Evolutionary conservation across 768 basidiomycete genomes (phyloP), one percentile per base, ranked within the genome.

Genomic region (Collybia nuda): DNA sequence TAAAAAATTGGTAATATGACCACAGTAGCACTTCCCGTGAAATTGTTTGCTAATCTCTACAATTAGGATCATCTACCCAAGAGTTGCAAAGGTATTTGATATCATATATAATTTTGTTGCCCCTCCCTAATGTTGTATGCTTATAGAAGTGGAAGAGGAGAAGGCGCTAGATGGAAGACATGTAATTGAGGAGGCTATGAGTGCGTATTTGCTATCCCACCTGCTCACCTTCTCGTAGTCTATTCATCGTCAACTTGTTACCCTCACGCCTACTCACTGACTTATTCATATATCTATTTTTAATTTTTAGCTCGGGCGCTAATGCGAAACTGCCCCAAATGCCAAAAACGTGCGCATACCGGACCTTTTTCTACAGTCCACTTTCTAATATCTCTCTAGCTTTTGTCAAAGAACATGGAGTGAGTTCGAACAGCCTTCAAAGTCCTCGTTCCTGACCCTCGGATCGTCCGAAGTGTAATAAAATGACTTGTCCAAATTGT

Each of bases 101-200:
- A 14, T 11, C 9, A 11, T 2, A 32, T 9, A 5, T 39, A 2
- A 17, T 26, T 38, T 43, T 22, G 45, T 23, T 39, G 5, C 6
- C 47, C 37, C 0, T 37, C 28, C 12, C 21, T 9, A 22, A 8
- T 24, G 50, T 32, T 1, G 35, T 23, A 4, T 11, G 5, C 32
- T 53, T 55, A 32, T 58, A 90, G 92, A 96, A 67, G 71, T 79
- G 54, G 86, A 89, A 52, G 79, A 85, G 11, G 91, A 94, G 63
- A 82, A 78, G 53, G 79, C 82, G 43, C 66, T 94, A 14, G 84
- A 92, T 65, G 84, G 80, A 14, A 77, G 85, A 47, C 93, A 95
- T 67, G 63, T 76, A 1, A 75, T 97, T 28, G 94, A 97, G 61
- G 94, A 97, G 62, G 94, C 93, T 3, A 97, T 97, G 94, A 93